phyloP scores from a whole-genome alignment of 371 early-diverging fungal species.

The Mucor saturninus region DNA sequence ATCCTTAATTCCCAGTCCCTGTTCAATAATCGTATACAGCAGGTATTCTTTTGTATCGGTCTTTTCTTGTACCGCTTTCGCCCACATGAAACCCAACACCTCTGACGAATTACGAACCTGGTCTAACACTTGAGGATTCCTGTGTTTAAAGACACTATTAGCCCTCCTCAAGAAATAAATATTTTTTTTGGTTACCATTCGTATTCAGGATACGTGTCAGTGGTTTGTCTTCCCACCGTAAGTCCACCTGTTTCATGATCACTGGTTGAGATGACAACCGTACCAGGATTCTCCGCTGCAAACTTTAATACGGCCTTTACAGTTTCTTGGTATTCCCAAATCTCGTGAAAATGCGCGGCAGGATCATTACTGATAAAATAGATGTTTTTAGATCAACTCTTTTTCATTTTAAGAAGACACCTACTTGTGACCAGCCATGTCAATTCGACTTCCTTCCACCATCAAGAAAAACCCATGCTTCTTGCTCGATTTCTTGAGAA shows the following conservation, averaged over 20 bases:
- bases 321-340: slow-evolving; percentile 85
- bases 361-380: slow-evolving; percentile 80
- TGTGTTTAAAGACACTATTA: no score
- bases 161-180: no score
- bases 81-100: slow-evolving; percentile 41
- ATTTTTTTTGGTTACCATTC: slow-evolving; percentile 58
- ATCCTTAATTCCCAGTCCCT: slow-evolving; percentile 71
- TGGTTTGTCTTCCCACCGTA: slow-evolving; percentile 76
- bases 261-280: slow-evolving; percentile 82
- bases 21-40: slow-evolving; percentile 54
- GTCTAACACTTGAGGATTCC: slow-evolving; percentile 68
- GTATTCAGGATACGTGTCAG: slow-evolving; percentile 79
- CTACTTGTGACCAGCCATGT: slow-evolving; percentile 79
- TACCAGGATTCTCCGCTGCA: slow-evolving; percentile 75
- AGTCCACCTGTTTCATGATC: slow-evolving; percentile 97
- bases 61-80: slow-evolving; percentile 32
- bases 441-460: slow-evolving; percentile 95
- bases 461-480: slow-evolving; percentile 86
- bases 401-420: slow-evolving; percentile 9
- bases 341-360: slow-evolving; percentile 86
- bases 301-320: slow-evolving; percentile 72
- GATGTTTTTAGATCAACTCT: background rate
- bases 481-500: slow-evolving; percentile 50
- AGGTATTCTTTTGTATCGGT: slow-evolving; percentile 28
- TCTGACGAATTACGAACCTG: slow-evolving; percentile 72